These are phyloP conservation scores for Raffaelea ambrosiae DNA, from an alignment of 2,329 filamentous ascomycete species.

Conservation along the genomic window DNA sequence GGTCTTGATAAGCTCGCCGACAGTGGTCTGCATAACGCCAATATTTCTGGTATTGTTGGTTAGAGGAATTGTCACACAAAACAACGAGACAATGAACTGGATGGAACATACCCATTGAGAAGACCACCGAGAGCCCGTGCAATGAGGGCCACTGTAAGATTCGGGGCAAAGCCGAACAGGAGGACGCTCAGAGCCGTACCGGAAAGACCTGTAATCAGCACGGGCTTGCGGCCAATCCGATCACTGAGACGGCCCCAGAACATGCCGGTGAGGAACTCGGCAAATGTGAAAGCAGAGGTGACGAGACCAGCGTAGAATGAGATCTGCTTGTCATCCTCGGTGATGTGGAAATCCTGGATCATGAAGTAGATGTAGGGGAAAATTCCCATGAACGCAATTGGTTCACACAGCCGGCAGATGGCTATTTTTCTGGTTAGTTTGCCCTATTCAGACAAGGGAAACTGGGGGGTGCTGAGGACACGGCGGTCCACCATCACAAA, in stretches of 20 bases:
- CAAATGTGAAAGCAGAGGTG: constrained; percentile 90
- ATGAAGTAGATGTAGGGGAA: constrained; percentile 99
- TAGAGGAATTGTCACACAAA: background rate
- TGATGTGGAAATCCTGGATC: constrained; percentile 85
- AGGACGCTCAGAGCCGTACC: constrained; percentile 91
- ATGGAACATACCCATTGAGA: constrained; percentile 68
- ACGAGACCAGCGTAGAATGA: constrained; percentile 93
- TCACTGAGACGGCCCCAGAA: constrained; percentile 93
- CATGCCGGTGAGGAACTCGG: constrained; percentile 86
- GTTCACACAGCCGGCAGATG: constrained; percentile 92
- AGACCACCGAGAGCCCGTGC: constrained; percentile 84
- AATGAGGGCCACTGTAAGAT: constrained; percentile 71
- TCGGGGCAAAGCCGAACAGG: constrained; percentile 83
- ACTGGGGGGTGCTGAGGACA: background rate
- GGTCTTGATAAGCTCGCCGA: constrained; percentile 84
- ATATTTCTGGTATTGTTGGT: constrained; percentile 58
- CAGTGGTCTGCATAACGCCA: constrained; percentile 88
- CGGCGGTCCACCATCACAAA: background rate
- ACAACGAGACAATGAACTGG: constrained; percentile 16
- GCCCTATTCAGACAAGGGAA: background rate
- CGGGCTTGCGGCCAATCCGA: constrained; percentile 82
- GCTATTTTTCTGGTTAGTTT: constrained; percentile 39
- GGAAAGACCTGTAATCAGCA: constrained; percentile 78
- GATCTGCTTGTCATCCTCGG: constrained; percentile 68
- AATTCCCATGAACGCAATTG: constrained; percentile 98